Conservation (phyloP, 192 early-diverging fungal species). For the Coemansia furcata region DNA sequence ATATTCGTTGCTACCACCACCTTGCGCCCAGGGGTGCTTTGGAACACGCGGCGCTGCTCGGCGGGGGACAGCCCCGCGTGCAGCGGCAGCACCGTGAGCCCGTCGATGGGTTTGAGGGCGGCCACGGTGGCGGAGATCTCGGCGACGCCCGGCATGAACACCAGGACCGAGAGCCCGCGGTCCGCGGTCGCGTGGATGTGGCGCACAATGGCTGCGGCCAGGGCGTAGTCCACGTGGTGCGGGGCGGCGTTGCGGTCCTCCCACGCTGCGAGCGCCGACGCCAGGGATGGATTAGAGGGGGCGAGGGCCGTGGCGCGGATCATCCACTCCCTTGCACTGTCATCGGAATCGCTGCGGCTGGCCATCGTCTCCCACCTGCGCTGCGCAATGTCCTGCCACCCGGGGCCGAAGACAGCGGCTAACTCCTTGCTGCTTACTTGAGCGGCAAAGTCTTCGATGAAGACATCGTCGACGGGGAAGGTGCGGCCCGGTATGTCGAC, state of each 20-base stretch:
- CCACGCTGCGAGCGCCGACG: slow-evolving; percentile 18
- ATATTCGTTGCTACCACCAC: slow-evolving; percentile 89
- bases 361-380: neutral
- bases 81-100: slow-evolving; percentile 53
- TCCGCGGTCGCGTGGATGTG: slow-evolving; percentile 56
- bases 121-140: slow-evolving; percentile 74
- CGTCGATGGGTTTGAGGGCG: slow-evolving; percentile 21
- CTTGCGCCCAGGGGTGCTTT: slow-evolving; percentile 59
- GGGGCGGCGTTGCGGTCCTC: slow-evolving; percentile 15
- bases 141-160: slow-evolving; percentile 73
- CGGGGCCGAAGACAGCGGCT: slow-evolving; percentile 12
- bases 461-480: slow-evolving; percentile 67
- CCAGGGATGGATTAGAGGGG: neutral
- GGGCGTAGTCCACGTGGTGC: slow-evolving; percentile 54
- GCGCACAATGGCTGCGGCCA: slow-evolving; percentile 58
- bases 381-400: neutral
- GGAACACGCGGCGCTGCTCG: slow-evolving; percentile 57
- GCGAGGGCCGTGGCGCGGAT: neutral
- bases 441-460: slow-evolving; percentile 41
- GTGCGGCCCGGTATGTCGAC: slow-evolving; percentile 75
- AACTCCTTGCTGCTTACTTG: neutral
- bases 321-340: neutral
- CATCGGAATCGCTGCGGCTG: neutral
- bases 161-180: slow-evolving; percentile 57
- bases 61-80: slow-evolving; percentile 57